phyloP scores from a whole-genome alignment of 306 rosid species.

The Citrullus amarus region DNA sequence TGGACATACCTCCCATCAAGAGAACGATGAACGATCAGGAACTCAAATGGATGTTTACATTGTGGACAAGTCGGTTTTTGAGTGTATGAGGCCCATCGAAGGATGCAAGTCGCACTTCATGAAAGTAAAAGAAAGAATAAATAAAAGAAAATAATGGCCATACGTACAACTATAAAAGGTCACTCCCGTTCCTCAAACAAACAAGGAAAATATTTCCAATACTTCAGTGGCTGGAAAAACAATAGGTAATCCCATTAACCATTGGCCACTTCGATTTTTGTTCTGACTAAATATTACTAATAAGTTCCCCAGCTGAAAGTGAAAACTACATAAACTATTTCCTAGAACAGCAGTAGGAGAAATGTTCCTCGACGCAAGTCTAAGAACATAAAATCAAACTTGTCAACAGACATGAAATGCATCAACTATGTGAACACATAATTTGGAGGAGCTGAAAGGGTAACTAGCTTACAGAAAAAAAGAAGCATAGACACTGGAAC shows the following conservation, averaged over 20 bases:
- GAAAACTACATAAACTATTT: no score
- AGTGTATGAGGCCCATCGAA: slow-evolving; percentile 77
- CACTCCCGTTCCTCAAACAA: not conserved
- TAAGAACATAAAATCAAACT: no score
- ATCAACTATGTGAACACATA: not conserved
- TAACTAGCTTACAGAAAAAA: not conserved
- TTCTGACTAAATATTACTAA: no score
- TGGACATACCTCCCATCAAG: slow-evolving; percentile 79
- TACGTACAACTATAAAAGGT: not conserved
- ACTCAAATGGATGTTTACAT: slow-evolving; percentile 79
- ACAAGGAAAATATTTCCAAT: not conserved
- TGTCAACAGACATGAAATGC: no score
- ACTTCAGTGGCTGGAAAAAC: not conserved
- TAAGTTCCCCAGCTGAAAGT: no score
- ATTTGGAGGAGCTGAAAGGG: not conserved
- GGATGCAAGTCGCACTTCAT: slow-evolving; percentile 79
- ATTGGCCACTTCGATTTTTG: no score
- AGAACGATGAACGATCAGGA: slow-evolving; percentile 71
- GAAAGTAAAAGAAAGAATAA: slow-evolving; percentile 8
- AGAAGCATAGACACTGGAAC: no score
- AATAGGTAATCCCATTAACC: no score
- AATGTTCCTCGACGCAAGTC: no score
- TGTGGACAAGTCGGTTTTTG: slow-evolving; percentile 73
- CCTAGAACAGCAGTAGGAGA: no score
- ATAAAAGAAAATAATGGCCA: not conserved